Conservation (phyloP, 2,329 filamentous ascomycete genomes). For the Cladosporium sp. region DNA sequence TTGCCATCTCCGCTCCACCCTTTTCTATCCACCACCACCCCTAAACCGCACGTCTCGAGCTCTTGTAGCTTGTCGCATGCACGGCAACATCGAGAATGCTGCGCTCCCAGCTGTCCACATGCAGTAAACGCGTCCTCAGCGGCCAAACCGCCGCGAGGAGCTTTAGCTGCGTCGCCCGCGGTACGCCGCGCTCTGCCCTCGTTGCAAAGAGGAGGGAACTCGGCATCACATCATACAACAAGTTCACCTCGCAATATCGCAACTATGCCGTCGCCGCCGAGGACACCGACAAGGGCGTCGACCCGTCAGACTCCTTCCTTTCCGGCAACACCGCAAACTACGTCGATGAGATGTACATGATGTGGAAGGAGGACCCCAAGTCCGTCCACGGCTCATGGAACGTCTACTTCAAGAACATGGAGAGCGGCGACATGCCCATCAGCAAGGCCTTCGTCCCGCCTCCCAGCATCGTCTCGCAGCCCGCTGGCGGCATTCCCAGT, state of each 20-base stretch:
- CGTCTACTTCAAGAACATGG: slow-evolving; percentile 99
- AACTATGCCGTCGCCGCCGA: slow-evolving; percentile 62
- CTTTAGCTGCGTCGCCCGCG: slow-evolving; percentile 46
- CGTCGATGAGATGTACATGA: slow-evolving; percentile 99
- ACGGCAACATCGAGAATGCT: slow-evolving; percentile 59
- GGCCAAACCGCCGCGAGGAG: slow-evolving; percentile 53
- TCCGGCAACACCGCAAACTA: slow-evolving; percentile 97
- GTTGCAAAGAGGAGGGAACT: slow-evolving; percentile 52
- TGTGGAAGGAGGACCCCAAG: slow-evolving; percentile 90
- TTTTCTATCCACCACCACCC: slow-evolving; percentile 1
- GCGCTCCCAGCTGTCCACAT: slow-evolving; percentile 67
- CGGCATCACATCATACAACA: slow-evolving; percentile 44
- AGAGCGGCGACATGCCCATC: slow-evolving; percentile 95
- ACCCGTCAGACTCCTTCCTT: slow-evolving; percentile 94
- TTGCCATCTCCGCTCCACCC: slow-evolving; percentile 8
- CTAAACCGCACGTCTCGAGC: slow-evolving; percentile 2
- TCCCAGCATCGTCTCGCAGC: slow-evolving; percentile 83
- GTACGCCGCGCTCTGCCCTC: slow-evolving; percentile 43
- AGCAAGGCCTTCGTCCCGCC: slow-evolving; percentile 96
- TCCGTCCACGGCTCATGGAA: slow-evolving; percentile 99
- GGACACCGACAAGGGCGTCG: slow-evolving; percentile 64
- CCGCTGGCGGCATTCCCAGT: slow-evolving; percentile 74
- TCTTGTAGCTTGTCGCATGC: slow-evolving; percentile 19
- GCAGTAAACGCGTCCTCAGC: slow-evolving; percentile 64
- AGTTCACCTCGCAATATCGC: slow-evolving; percentile 52